Evolutionary conservation across 116 monocot species (phyloP).

Genomic region (Cymodocea nodosa): DNA sequence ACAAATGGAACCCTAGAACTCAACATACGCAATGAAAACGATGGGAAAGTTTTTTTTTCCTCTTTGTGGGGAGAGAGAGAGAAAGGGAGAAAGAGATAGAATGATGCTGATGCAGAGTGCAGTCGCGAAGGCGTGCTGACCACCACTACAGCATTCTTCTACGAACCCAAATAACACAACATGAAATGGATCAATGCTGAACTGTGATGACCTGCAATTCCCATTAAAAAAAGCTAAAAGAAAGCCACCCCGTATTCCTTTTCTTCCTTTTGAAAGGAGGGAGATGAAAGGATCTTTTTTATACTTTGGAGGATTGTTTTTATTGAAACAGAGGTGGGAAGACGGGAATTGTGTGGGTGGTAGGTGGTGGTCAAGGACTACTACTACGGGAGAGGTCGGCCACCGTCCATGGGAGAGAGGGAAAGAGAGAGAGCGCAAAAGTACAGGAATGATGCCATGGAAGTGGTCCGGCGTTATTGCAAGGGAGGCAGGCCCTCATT

Average conservation of each 20-base stretch:
- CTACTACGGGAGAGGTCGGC: not conserved
- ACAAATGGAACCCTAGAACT: not conserved
- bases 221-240: slow-evolving; percentile 1
- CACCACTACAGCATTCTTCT: not conserved
- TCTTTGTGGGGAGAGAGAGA: not conserved
- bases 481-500: too few species aligned
- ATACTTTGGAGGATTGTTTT: too few species aligned
- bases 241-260: not conserved
- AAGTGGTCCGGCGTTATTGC: too few species aligned
- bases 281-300: too few species aligned
- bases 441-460: too few species aligned
- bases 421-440: too few species aligned
- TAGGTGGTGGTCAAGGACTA: too few species aligned
- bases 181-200: not conserved
- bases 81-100: slow-evolving; percentile 4
- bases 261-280: too few species aligned
- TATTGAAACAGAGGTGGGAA: too few species aligned
- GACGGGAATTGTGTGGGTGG: too few species aligned
- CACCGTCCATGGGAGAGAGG: not conserved
- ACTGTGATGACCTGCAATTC: slow-evolving; percentile 7
- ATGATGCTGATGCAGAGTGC: slow-evolving; percentile 3
- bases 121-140: slow-evolving; percentile 11
- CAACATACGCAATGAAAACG: not conserved
- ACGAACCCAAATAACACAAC: not conserved
- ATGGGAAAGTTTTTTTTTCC: not conserved